Percentiles rank a stretch among this genome's conserved stretches.
Conservation (phyloP, 495 filamentous ascomycete genomes). For the Xylaria nigripes region DNA sequence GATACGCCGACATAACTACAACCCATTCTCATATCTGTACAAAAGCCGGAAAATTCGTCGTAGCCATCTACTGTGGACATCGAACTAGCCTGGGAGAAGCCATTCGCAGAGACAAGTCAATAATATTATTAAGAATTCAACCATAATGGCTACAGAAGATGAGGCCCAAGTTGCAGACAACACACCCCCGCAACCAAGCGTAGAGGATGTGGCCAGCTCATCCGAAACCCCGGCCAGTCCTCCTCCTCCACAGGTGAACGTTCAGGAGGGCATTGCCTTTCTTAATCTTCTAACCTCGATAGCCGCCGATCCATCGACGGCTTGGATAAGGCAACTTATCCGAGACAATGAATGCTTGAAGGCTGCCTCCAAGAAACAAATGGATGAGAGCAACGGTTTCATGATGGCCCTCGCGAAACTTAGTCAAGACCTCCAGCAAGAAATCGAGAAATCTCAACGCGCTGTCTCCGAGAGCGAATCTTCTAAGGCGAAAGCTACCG, state of each 20-base stretch:
- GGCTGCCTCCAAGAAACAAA: background rate
- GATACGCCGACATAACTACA: too few species aligned
- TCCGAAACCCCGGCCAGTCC: too few species aligned
- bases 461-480: background rate
- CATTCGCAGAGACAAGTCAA: background rate
- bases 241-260: background rate
- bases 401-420: background rate
- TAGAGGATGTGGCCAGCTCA: background rate
- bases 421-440: background rate
- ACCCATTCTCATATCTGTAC: too few species aligned
- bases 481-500: background rate
- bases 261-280: background rate
- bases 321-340: background rate
- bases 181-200: background rate
- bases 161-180: background rate
- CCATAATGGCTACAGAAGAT: background rate
- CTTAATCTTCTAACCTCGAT: background rate
- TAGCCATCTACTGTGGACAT: background rate
- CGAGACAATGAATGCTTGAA: constrained; percentile 1
- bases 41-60: background rate
- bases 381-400: background rate
- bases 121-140: background rate
- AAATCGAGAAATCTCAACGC: background rate
- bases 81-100: background rate
- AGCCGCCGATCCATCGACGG: background rate